These are phyloP conservation scores for Eustoma russellianum DNA, from an alignment of 257 asterid genomes.

Conservation along the genomic window DNA sequence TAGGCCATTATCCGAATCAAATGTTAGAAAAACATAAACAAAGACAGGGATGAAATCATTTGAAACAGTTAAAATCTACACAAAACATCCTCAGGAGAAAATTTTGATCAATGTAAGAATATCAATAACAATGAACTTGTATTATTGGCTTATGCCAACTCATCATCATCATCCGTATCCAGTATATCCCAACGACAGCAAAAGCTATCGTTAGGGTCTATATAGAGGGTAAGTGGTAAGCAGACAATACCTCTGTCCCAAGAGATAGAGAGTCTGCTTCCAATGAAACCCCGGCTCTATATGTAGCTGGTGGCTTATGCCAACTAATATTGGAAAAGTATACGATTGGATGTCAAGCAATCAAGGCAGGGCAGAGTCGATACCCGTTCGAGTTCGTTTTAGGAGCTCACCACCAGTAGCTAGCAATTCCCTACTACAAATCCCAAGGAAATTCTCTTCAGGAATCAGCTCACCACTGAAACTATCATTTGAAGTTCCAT, in stretches of 20 bases:
- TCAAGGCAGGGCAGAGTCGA: background rate
- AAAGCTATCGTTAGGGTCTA: no score
- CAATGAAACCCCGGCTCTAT: no score
- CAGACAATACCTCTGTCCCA: no score
- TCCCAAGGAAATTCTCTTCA: constrained; percentile 87
- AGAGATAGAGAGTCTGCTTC: no score
- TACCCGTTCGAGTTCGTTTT: constrained; percentile 85
- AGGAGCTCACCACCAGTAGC: constrained; percentile 90
- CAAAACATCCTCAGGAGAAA: no score
- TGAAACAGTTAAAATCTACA: background rate
- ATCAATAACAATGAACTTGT: no score
- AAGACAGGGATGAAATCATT: background rate
- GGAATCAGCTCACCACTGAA: constrained; percentile 77
- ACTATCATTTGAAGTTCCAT: constrained; percentile 56
- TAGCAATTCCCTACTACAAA: constrained; percentile 78
- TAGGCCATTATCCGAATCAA: background rate
- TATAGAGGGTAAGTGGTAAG: no score
- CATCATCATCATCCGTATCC: no score
- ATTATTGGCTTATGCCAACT: no score
- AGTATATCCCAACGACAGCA: no score
- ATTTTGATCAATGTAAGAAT: no score
- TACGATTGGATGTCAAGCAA: no score
- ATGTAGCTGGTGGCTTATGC: background rate
- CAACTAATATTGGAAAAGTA: background rate
- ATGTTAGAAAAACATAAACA: background rate